These are phyloP conservation scores for Solanum neorickii DNA, from an alignment of 257 asterid species.

Conservation along the genomic window DNA sequence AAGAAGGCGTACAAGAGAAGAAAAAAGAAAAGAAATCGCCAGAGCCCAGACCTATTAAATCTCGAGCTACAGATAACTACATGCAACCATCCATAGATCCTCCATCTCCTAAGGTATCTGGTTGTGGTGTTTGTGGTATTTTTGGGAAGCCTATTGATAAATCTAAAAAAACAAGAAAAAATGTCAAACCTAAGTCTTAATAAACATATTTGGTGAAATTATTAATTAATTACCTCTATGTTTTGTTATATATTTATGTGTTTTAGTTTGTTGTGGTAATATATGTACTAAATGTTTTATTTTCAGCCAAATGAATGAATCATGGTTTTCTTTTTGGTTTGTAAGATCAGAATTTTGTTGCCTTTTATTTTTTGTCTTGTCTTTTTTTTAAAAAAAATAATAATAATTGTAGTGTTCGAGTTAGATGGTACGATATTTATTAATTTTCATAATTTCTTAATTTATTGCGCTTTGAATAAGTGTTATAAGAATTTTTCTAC, in stretches of 20 bases:
- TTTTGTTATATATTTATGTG: neutral
- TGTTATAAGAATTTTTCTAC: too few species aligned
- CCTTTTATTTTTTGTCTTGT: neutral
- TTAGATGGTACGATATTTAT: too few species aligned
- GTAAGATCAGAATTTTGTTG: neutral
- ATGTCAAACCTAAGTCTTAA: constrained; percentile 13
- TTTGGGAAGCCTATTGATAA: constrained; percentile 17
- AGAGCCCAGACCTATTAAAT: neutral
- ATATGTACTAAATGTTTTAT: neutral
- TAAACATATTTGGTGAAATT: neutral
- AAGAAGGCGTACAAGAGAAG: neutral
- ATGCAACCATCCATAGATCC: constrained; percentile 24
- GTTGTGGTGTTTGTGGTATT: constrained; percentile 28
- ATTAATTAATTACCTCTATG: neutral
- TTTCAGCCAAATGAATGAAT: neutral
- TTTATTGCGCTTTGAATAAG: too few species aligned
- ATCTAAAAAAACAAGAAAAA: constrained; percentile 2
- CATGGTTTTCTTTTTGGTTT: neutral
- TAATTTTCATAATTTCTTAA: too few species aligned
- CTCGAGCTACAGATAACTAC: neutral
- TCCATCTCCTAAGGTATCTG: constrained; percentile 38
- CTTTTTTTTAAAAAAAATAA: neutral
- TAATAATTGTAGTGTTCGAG: neutral
- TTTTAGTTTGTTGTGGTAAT: neutral
- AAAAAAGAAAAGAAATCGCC: neutral